phyloP scores from a whole-genome alignment of 1,284 basidiomycete genomes.

The Neotropicomus parvogracilis region DNA sequence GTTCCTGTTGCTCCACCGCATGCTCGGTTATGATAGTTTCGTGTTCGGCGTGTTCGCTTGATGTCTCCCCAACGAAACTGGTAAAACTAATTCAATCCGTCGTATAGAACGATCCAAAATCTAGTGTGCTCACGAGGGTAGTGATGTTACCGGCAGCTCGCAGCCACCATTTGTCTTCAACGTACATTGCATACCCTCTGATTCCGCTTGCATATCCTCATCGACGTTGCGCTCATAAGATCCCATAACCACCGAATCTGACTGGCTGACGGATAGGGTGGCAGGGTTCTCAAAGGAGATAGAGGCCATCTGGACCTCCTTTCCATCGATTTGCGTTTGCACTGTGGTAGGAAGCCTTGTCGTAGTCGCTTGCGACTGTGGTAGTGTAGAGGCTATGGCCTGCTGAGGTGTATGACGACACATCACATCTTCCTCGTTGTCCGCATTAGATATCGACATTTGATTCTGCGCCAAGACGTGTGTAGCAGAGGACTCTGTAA shows the following conservation, averaged over 20 bases:
- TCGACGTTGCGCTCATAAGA: neutral
- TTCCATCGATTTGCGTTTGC: too few species aligned
- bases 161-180: neutral
- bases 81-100: neutral
- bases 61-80: too few species aligned
- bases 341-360: neutral
- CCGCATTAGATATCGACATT: neutral
- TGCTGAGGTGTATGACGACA: neutral
- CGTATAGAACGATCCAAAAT: neutral
- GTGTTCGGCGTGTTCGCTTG: neutral
- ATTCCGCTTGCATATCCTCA: neutral
- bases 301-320: neutral
- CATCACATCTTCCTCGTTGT: neutral
- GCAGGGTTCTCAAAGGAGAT: neutral
- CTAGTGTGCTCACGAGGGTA: conserved; percentile 5
- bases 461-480: neutral
- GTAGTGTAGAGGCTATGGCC: neutral
- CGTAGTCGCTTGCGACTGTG: neutral
- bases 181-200: neutral
- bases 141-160: neutral
- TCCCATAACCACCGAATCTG: neutral
- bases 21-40: neutral
- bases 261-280: neutral
- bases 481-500: neutral
- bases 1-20: neutral